A percentile compares a stretch with the other conserved stretches of the same genome.
Conservation (phyloP, 805 yeast genomes). For the Kurtzmaniella fragi region DNA sequence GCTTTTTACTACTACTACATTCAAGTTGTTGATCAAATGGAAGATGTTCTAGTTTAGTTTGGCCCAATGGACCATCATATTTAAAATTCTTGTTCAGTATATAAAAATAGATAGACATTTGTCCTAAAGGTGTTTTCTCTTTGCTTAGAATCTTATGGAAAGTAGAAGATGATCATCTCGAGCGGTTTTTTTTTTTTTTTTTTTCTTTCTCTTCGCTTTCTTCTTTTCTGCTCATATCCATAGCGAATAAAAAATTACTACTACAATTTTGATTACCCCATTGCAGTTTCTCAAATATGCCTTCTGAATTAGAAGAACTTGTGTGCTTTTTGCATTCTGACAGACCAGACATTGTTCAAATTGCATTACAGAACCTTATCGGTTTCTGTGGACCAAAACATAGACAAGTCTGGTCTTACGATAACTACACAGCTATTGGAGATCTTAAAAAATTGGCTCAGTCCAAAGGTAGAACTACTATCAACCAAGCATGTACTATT, state of each 20-base stretch:
- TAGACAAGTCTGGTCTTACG: conserved; percentile 60
- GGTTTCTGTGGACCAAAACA: conserved; percentile 74
- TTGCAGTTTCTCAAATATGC: conserved; percentile 22
- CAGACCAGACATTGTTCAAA: conserved; percentile 71
- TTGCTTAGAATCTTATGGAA: no score
- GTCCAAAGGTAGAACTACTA: conserved; percentile 50
- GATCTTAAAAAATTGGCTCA: conserved; percentile 62
- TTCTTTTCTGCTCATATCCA: no score
- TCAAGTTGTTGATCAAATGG: conserved; percentile 19
- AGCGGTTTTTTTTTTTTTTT: no score
- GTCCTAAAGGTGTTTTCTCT: no score
- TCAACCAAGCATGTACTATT: conserved; percentile 68
- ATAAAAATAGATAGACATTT: no score
- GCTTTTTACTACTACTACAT: conserved; percentile 37
- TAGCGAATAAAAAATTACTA: background rate
- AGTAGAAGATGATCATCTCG: no score
- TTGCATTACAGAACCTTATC: conserved; percentile 79
- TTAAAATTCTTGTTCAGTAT: no score
- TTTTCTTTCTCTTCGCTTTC: no score
- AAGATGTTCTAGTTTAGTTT: conserved; percentile 7
- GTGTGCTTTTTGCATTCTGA: conserved; percentile 80
- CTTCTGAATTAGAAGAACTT: conserved; percentile 46
- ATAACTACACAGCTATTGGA: conserved; percentile 63
- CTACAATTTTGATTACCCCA: background rate
- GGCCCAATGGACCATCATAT: no score